Percentiles rank a stretch among this genome's conserved stretches.
Conservation (phyloP, 768 basidiomycete species). For the Rhodotorula paludigena region DNA sequence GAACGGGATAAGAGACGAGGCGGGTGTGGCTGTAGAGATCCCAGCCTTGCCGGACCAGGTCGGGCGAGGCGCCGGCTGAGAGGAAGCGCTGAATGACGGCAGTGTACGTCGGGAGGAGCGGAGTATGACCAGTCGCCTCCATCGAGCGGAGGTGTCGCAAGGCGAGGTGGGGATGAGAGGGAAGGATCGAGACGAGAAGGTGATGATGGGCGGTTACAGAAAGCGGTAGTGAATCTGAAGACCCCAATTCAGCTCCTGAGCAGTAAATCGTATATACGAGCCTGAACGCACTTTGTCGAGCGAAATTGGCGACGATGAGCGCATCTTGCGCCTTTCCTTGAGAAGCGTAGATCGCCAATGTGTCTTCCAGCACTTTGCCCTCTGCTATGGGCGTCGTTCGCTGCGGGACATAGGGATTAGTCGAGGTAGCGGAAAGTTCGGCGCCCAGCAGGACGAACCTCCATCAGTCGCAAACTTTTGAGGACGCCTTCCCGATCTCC, state of each 20-base stretch:
- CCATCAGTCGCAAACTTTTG: constrained; percentile 56
- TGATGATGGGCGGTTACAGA: constrained; percentile 61
- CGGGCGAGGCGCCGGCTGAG: constrained; percentile 52
- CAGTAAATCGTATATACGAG: not conserved
- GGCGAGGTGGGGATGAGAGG: constrained; percentile 59
- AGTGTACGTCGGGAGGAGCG: constrained; percentile 71
- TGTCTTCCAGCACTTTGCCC: constrained; percentile 51
- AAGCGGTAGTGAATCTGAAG: constrained; percentile 35
- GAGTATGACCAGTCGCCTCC: constrained; percentile 60
- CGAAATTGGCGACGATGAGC: constrained; percentile 53
- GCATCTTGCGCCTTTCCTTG: constrained; percentile 52
- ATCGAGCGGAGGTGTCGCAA: constrained; percentile 66
- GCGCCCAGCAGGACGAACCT: constrained; percentile 42
- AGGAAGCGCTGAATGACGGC: constrained; percentile 54
- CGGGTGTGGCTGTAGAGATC: constrained; percentile 95
- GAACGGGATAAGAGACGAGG: constrained; percentile 80
- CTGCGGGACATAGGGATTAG: constrained; percentile 43
- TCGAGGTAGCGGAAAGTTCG: not conserved
- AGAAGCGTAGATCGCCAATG: constrained; percentile 56
- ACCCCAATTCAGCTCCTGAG: not conserved
- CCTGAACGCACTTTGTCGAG: constrained; percentile 52
- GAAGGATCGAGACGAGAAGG: constrained; percentile 53
- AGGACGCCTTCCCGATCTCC: constrained; percentile 56
- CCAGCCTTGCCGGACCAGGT: constrained; percentile 66
- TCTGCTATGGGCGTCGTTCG: constrained; percentile 52